Evolutionary conservation across 176 grass and related monocot genomes (phyloP), one percentile per base, ranked within the genome.

Genomic region (Hyparrhenia diplandra): DNA sequence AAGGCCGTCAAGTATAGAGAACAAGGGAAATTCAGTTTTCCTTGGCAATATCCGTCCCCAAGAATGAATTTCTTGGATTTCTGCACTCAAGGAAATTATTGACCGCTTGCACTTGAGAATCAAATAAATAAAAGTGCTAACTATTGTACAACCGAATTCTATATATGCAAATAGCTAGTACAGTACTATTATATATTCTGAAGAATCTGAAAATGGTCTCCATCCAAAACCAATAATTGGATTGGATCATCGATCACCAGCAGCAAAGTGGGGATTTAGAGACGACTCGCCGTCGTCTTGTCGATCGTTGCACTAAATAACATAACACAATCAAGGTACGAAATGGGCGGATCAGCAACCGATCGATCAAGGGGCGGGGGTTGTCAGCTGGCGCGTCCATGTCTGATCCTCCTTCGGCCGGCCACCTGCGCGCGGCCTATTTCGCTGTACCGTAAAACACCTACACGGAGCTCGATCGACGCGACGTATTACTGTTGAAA

Each of bases 361-460:
- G n/a, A 54, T 18, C 49, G 49, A 54, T 8, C 17, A 2, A 51
- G 4, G 8, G 42, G 3, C 2, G 1, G 41, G 41, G 16, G 16
- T n/a, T 54, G 51, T 54, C n/a, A 54, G 51, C 51, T 51, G 34
- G 13, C 13, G 12, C 20, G 52, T 76, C 73, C 51, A 6, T 4
- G 51, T 69, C 24, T 0, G 14, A 3, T 51, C 51, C 20, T 41
- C n/a, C n/a, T 35, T 4, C 31, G 43, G 43, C 43, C 43, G 5
- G 4, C 43, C 12, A 14, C 41, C 1, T 3, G 7, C 70, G 14
- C 29, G 17, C 6, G 10, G 42, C 42, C 3, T 31, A 20, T 64
- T 20, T 68, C 64, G 78, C 47, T 41, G 78, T 80, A 2, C 78
- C 78, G 78, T 80, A 52, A 57, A 69, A 37, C 78, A 69, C 64